Percentiles rank a stretch among this genome's conserved stretches.
Conservation (phyloP, 768 basidiomycete genomes). For the Pulveroboletus ravenelii region DNA sequence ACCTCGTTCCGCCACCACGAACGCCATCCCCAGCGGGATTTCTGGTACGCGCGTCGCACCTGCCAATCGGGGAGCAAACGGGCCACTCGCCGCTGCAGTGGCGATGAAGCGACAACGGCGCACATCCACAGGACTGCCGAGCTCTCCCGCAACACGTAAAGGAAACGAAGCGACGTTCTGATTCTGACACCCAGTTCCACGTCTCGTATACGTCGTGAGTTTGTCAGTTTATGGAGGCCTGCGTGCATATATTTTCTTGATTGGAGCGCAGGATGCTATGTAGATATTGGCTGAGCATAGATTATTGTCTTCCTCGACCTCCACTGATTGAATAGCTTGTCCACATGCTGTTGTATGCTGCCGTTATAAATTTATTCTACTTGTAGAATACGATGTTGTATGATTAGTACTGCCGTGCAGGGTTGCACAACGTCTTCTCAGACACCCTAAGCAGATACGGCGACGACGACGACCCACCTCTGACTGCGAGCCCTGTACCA, state of each 20-base stretch:
- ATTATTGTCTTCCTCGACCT: constrained; percentile 28
- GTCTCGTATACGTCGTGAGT: constrained; percentile 10
- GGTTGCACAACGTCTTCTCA: constrained; percentile 11
- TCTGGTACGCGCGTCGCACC: constrained; percentile 39
- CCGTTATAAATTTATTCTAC: constrained; percentile 30
- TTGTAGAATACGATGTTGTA: constrained; percentile 29
- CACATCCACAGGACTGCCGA: constrained; percentile 57
- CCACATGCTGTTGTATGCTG: constrained; percentile 26
- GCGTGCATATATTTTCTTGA: constrained; percentile 32
- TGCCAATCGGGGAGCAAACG: constrained; percentile 23
- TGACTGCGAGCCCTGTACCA: not conserved
- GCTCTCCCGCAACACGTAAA: constrained; percentile 32
- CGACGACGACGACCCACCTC: constrained; percentile 8
- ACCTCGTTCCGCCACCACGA: constrained; percentile 67
- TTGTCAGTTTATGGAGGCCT: constrained; percentile 14
- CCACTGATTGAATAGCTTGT: constrained; percentile 8
- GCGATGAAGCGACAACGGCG: constrained; percentile 80
- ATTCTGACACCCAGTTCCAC: constrained; percentile 5
- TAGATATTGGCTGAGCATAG: constrained; percentile 29
- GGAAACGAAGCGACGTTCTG: constrained; percentile 19
- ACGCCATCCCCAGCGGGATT: constrained; percentile 46
- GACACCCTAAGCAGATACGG: too few species aligned
- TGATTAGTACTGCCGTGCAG: constrained; percentile 18
- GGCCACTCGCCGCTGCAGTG: constrained; percentile 19
- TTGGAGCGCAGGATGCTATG: constrained; percentile 30